These are phyloP conservation scores for Helianthus tuberosus DNA, from an alignment of 129 eudicot species.

Conservation along the genomic window DNA sequence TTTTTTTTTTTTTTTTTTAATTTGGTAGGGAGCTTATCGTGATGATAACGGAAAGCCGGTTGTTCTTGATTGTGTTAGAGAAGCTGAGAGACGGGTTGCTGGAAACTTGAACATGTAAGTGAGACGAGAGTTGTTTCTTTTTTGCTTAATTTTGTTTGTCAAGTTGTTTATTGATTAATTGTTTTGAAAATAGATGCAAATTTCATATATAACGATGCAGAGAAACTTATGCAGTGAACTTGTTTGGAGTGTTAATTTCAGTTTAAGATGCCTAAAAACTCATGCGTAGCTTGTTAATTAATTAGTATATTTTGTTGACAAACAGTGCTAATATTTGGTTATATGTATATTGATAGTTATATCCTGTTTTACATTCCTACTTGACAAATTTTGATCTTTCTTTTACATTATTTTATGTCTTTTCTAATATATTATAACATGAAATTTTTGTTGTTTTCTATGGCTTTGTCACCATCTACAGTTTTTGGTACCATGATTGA, in stretches of 20 bases:
- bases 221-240: slow-evolving; percentile 13
- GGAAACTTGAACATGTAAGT: slow-evolving; percentile 79
- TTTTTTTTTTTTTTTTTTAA: no score
- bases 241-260: slow-evolving; percentile 5
- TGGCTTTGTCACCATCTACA: slow-evolving; percentile 10
- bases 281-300: no score
- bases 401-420: neutral
- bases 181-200: neutral
- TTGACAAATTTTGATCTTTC: neutral
- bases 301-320: slow-evolving; percentile 18
- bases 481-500: neutral
- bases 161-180: no score
- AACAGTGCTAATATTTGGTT: neutral
- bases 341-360: neutral
- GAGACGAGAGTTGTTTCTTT: no score
- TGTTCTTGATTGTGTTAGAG: slow-evolving; percentile 94
- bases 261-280: neutral
- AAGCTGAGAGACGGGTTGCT: slow-evolving; percentile 88
- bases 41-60: slow-evolving; percentile 96
- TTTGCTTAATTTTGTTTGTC: no score
- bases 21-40: slow-evolving; percentile 83
- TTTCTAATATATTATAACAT: neutral
- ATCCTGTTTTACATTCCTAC: no score
- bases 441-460: slow-evolving; percentile 9
- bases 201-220: slow-evolving; percentile 2